Conservation (phyloP, 78 protist genomes). For the Dictyostelium capitatum region DNA sequence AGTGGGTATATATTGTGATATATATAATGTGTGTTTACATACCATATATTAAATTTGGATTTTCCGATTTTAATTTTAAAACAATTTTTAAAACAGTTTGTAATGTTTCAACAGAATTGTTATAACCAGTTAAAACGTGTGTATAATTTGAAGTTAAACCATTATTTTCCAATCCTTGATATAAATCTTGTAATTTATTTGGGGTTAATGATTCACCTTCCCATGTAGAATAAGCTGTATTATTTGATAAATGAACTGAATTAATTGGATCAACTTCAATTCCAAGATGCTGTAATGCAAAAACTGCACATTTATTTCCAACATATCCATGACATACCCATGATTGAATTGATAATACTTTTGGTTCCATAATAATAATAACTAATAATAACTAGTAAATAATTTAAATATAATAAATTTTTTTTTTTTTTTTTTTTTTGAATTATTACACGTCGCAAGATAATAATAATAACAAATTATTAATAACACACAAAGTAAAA, state of each 20-base stretch:
- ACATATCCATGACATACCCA: conserved; percentile 92
- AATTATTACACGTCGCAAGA: background rate
- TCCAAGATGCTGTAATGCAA: conserved; percentile 90
- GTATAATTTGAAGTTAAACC: conserved; percentile 54
- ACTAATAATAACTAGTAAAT: no score
- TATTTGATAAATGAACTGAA: conserved; percentile 91
- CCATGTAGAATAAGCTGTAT: conserved; percentile 88
- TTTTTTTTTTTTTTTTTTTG: background rate
- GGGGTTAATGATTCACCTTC: conserved; percentile 85
- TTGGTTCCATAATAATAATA: conserved; percentile 14
- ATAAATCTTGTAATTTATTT: conserved; percentile 65
- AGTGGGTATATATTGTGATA: no score
- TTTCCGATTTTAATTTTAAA: conserved; percentile 5
- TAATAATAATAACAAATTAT: background rate
- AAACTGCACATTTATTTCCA: conserved; percentile 89
- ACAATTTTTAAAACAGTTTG: conserved; percentile 54
- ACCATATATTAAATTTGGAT: conserved; percentile 84
- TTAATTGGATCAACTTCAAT: conserved; percentile 89
- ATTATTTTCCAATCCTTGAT: conserved; percentile 79
- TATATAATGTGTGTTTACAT: background rate
- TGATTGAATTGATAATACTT: conserved; percentile 90
- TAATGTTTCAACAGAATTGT: conserved; percentile 72
- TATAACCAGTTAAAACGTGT: conserved; percentile 89
- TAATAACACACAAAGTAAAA: no score
- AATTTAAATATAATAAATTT: no score